Evolutionary conservation across 2,329 filamentous ascomycete genomes (phyloP), one percentile per base, ranked within the genome.

Genomic region (Exophiala dermatitidis): DNA sequence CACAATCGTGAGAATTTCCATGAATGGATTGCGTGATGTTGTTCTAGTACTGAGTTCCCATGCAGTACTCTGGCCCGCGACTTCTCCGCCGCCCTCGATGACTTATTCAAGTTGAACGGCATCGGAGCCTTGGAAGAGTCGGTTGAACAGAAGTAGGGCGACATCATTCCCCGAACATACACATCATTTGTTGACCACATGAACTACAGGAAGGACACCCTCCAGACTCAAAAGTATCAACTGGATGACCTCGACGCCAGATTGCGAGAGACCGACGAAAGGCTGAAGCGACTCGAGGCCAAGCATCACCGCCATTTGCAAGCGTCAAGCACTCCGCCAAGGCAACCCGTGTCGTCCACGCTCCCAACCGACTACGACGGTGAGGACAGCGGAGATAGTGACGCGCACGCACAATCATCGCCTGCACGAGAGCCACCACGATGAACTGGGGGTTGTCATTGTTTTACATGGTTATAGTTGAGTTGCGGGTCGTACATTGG

Each of bases 21-120:
- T 10, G 5, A n/a, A 10, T 4, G 4, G 42, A 9, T 9, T 8
- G n/a, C 29, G 8, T 29, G 9, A 28, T 43, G 10, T 42, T 29
- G 7, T 45, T 26, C 19, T 19, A 19, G 19, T 19, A 51, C 30
- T 42, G 7, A 46, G 32, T 19, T 44, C 42, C 37, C 8, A 41
- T 34, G 2, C 71, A 95, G 90, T 60, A 93, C 88, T 57, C 83
- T 95, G 71, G 90, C 90, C 50, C 85, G 83, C 64, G 88, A 86
- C 67, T 95, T 96, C 73, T 91, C 89, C 55, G 77, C 83, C 42
- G 88, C 91, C 68, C 77, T 96, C 57, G 86, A 91, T 75, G 85
- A 89, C 68, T 85, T 94, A 63, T 96, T 96, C 75, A 85, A 86
- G 66, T 84, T 96, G 66, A 88, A 93, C 70, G 85, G 84, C 62